phyloP scores from a whole-genome alignment of 2,329 filamentous ascomycete species.

The Verticillium nubilum region DNA sequence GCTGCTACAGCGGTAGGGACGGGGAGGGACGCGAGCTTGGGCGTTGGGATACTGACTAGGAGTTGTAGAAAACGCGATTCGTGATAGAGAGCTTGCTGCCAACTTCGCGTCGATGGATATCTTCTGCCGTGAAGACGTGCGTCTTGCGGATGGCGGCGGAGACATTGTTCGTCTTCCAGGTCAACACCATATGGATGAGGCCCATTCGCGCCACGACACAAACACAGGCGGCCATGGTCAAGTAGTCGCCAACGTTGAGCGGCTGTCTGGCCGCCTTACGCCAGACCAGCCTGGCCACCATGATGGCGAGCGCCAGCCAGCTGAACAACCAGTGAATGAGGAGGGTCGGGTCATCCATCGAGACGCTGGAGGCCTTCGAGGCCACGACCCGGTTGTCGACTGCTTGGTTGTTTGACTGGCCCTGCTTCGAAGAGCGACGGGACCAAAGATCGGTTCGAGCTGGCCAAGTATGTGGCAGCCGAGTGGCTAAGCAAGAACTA shows the following conservation, averaged over 20 bases:
- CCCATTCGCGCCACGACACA: conserved; percentile 17
- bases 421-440: too few species aligned
- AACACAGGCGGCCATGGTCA: conserved; percentile 33
- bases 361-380: too few species aligned
- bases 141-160: conserved; percentile 13
- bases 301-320: conserved; percentile 16
- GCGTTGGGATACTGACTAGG: conserved; percentile 21
- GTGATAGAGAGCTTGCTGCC: conserved; percentile 26
- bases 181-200: conserved; percentile 26
- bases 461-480: too few species aligned
- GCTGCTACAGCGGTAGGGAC: too few species aligned
- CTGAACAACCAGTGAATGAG: conserved; percentile 19
- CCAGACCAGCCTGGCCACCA: conserved; percentile 14
- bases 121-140: conserved; percentile 19
- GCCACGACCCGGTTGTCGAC: too few species aligned
- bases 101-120: conserved; percentile 25
- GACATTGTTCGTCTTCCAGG: conserved; percentile 30
- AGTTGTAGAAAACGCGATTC: conserved; percentile 25
- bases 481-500: too few species aligned
- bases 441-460: too few species aligned
- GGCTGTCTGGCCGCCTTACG: conserved; percentile 13
- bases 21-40: neutral
- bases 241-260: conserved; percentile 15
- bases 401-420: too few species aligned
- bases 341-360: conserved; percentile 13